Evolutionary conservation across 2,329 filamentous ascomycete species (phyloP).

Genomic region (Apiospora saccharicola): DNA sequence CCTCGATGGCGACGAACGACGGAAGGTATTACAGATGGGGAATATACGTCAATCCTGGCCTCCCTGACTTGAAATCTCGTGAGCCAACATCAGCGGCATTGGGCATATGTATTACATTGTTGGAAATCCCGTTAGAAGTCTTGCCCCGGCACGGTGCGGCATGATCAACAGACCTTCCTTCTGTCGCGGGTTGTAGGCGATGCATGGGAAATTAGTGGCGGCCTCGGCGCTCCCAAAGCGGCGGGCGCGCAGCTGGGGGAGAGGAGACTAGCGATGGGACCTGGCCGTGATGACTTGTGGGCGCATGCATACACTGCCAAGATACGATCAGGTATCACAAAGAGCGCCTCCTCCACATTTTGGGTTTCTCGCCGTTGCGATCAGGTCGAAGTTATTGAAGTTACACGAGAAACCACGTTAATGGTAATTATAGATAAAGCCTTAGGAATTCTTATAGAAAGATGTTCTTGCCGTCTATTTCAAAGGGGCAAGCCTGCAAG

Average conservation of each 20-base stretch:
- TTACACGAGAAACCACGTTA: neutral
- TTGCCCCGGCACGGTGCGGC: neutral
- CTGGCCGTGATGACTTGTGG: neutral
- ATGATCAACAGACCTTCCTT: neutral
- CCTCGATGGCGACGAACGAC: neutral
- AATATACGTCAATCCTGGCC: neutral
- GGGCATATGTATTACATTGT: constrained; percentile 10
- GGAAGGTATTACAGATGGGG: neutral
- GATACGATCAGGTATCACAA: neutral
- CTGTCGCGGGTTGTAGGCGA: neutral
- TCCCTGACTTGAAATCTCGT: neutral
- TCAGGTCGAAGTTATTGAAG: neutral
- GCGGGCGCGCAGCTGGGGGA: neutral
- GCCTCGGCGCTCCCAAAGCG: constrained; percentile 5
- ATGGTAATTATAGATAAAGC: neutral
- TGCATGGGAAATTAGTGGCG: constrained; percentile 9
- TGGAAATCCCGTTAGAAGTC: neutral
- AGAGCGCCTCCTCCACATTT: neutral
- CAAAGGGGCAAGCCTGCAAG: neutral
- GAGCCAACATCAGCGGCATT: neutral
- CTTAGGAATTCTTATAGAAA: neutral
- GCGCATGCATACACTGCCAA: neutral
- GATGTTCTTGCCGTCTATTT: neutral
- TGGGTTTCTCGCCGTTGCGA: neutral
- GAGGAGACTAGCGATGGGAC: neutral